phyloP scores from a whole-genome alignment of 345 rosid species.

The Eucalyptus shirleyi region DNA sequence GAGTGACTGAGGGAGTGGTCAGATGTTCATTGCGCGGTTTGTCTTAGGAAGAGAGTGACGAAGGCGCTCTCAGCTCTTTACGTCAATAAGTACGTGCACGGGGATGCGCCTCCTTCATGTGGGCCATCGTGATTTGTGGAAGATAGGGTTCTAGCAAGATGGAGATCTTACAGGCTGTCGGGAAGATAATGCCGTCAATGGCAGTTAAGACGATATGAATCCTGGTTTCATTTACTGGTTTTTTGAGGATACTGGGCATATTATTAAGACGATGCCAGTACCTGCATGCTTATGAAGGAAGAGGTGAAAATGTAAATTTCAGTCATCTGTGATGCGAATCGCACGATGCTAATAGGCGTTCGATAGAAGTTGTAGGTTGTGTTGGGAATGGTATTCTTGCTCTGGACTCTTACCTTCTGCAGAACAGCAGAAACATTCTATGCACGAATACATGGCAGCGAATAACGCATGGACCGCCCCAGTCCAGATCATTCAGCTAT shows the following conservation, averaged over 20 bases:
- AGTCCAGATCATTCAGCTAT: slow-evolving; percentile 55
- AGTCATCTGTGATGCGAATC: neutral
- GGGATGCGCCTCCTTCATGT: slow-evolving; percentile 15
- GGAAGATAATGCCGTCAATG: slow-evolving; percentile 14
- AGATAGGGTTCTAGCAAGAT: slow-evolving; percentile 45
- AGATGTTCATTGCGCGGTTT: slow-evolving; percentile 45
- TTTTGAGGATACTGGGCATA: neutral
- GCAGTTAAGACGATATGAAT: neutral
- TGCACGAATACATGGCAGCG: neutral
- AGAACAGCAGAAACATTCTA: slow-evolving; percentile 38
- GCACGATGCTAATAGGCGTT: neutral
- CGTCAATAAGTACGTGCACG: slow-evolving; percentile 19
- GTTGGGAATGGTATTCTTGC: slow-evolving; percentile 64
- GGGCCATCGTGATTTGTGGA: slow-evolving; percentile 35
- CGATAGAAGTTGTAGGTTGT: neutral
- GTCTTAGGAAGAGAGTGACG: slow-evolving; percentile 71
- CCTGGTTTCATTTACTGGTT: neutral
- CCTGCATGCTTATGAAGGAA: neutral
- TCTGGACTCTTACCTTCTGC: slow-evolving; percentile 69
- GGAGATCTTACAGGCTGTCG: slow-evolving; percentile 58
- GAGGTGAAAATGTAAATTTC: neutral
- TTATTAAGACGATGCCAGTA: neutral
- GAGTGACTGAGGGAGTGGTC: slow-evolving; percentile 57
- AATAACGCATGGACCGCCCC: neutral
- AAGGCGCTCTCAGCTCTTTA: slow-evolving; percentile 33